Evolutionary conservation across 2,329 filamentous ascomycete species (phyloP).

Genomic region (Exophiala aquamarina): DNA sequence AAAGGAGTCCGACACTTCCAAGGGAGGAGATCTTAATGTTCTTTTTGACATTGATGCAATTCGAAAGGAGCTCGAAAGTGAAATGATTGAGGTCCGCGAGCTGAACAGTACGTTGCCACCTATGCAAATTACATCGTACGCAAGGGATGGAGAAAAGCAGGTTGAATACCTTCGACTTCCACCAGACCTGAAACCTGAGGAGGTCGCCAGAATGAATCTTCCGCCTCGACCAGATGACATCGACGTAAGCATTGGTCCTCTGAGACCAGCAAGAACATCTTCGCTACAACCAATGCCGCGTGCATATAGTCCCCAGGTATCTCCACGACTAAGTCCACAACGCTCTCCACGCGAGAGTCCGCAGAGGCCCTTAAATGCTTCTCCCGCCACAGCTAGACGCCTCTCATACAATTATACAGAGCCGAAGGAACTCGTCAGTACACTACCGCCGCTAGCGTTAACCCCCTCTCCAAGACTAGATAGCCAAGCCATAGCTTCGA

Average conservation of each 20-base stretch:
- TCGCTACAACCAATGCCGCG: constrained; percentile 15
- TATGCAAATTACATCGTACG: constrained; percentile 65
- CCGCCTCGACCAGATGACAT: constrained; percentile 29
- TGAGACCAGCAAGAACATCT: constrained; percentile 11
- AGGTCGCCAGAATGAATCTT: constrained; percentile 26
- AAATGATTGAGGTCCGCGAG: constrained; percentile 71
- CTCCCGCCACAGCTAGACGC: constrained; percentile 8
- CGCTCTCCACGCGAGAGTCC: constrained; percentile 9
- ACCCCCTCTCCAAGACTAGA: constrained; percentile 11
- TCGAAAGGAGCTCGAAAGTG: constrained; percentile 74
- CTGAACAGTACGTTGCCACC: constrained; percentile 85
- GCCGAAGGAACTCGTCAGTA: constrained; percentile 26
- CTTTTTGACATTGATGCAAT: constrained; percentile 97
- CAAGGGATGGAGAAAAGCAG: constrained; percentile 25
- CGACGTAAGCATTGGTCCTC: constrained; percentile 18
- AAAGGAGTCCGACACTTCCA: constrained; percentile 31
- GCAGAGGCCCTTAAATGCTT: constrained; percentile 1
- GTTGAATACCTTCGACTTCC: constrained; percentile 27
- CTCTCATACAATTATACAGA: constrained; percentile 10
- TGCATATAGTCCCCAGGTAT: constrained; percentile 14
- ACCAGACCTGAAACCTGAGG: constrained; percentile 23
- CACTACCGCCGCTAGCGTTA: constrained; percentile 24
- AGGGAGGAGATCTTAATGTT: constrained; percentile 56
- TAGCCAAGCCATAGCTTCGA: constrained; percentile 20
- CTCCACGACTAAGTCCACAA: constrained; percentile 17